phyloP scores from a whole-genome alignment of 306 rosid genomes.

The cucumber (Cucumis sativus) region DNA sequence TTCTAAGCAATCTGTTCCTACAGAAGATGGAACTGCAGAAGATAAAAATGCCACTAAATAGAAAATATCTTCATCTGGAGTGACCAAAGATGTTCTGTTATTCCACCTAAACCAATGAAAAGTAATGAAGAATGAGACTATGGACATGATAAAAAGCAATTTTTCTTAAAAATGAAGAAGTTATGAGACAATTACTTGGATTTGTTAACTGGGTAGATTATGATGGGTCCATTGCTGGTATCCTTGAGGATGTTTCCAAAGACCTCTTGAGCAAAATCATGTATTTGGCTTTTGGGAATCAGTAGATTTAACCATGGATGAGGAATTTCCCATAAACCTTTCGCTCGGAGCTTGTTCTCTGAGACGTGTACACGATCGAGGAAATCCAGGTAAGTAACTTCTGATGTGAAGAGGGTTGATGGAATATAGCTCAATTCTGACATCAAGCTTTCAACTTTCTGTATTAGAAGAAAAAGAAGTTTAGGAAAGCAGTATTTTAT shows the following conservation, averaged over 20 bases:
- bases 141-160: neutral
- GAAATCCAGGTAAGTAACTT: conserved; percentile 74
- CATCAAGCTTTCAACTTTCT: conserved; percentile 50
- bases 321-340: conserved; percentile 84
- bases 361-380: conserved; percentile 80
- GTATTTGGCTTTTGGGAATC: conserved; percentile 56
- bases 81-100: conserved; percentile 59
- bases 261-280: conserved; percentile 42
- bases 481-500: neutral
- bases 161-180: neutral
- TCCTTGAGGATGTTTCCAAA: conserved; percentile 64
- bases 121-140: neutral
- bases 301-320: conserved; percentile 95
- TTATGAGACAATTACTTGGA: conserved; percentile 34
- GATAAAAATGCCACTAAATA: conserved; percentile 68
- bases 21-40: conserved; percentile 60
- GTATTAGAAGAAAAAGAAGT: conserved; percentile 21
- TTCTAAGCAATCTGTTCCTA: conserved; percentile 49
- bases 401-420: conserved; percentile 59
- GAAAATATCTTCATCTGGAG: conserved; percentile 84
- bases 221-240: conserved; percentile 70
- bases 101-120: conserved; percentile 53
- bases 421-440: conserved; percentile 48
- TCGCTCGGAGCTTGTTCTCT: conserved; percentile 46
- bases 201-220: conserved; percentile 87